These are phyloP conservation scores for Zygotorulaspora danielsina DNA, from an alignment of 805 yeast genomes.

Conservation along the genomic window DNA sequence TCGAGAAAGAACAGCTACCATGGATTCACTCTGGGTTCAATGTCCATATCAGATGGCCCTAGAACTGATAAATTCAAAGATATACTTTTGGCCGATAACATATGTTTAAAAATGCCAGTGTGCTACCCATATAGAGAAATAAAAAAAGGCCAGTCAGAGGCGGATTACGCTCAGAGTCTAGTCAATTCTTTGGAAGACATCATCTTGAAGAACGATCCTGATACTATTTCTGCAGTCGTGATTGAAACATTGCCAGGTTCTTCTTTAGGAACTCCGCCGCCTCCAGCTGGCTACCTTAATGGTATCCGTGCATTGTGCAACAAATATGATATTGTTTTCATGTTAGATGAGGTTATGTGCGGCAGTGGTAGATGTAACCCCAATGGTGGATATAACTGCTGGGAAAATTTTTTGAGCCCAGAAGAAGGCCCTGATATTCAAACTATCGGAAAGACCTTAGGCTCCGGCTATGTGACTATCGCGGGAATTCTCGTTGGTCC, in stretches of 20 bases:
- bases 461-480: slow-evolving; percentile 46
- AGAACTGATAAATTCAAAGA: slow-evolving; percentile 36
- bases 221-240: slow-evolving; percentile 40
- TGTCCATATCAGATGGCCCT: slow-evolving; percentile 38
- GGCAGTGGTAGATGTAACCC: slow-evolving; percentile 46
- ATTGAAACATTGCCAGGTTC: slow-evolving; percentile 47
- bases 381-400: slow-evolving; percentile 43
- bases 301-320: slow-evolving; percentile 46
- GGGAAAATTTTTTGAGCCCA: slow-evolving; percentile 41
- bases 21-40: slow-evolving; percentile 45
- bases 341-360: slow-evolving; percentile 54
- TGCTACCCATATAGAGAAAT: slow-evolving; percentile 35
- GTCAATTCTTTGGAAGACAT: slow-evolving; percentile 41
- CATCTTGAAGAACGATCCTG: slow-evolving; percentile 41
- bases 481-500: slow-evolving; percentile 44
- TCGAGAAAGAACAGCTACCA: slow-evolving; percentile 44
- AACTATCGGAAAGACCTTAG: slow-evolving; percentile 47
- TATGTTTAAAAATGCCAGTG: slow-evolving; percentile 28
- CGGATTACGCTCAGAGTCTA: slow-evolving; percentile 38
- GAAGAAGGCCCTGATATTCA: slow-evolving; percentile 45
- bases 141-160: slow-evolving; percentile 37
- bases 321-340: slow-evolving; percentile 47
- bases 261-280: slow-evolving; percentile 43
- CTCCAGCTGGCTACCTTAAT: slow-evolving; percentile 44
- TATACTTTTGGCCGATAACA: slow-evolving; percentile 21